These are phyloP conservation scores for Neurospora sp. DNA, from an alignment of 495 filamentous ascomycete genomes.

Conservation along the genomic window DNA sequence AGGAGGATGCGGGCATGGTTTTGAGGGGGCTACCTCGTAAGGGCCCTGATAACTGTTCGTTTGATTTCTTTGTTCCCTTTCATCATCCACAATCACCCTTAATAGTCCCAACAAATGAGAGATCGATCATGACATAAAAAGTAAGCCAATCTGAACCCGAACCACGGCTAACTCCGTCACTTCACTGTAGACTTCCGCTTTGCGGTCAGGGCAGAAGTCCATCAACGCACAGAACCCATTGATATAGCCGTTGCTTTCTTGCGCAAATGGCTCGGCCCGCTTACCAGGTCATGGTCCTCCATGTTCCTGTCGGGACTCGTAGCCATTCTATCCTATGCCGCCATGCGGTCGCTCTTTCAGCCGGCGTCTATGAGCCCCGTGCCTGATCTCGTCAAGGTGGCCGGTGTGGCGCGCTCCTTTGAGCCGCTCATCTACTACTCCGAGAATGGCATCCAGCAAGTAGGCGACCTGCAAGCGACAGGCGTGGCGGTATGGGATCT, in stretches of 20 bases:
- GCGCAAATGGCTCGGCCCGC: slow-evolving; percentile 41
- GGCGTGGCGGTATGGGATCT: slow-evolving; percentile 88
- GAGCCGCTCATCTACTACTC: slow-evolving; percentile 89
- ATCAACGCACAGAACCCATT: slow-evolving; percentile 76
- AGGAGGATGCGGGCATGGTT: slow-evolving; percentile 1
- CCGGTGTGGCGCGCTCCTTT: slow-evolving; percentile 75
- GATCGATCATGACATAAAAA: background rate
- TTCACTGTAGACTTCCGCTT: slow-evolving; percentile 66
- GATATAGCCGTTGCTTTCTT: slow-evolving; percentile 60
- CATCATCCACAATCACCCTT: background rate
- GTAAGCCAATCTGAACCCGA: background rate
- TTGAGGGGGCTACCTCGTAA: slow-evolving; percentile 8
- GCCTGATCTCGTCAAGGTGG: slow-evolving; percentile 83
- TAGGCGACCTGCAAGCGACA: slow-evolving; percentile 76
- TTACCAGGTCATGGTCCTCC: slow-evolving; percentile 58
- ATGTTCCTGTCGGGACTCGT: slow-evolving; percentile 45
- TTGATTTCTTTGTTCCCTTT: slow-evolving; percentile 8
- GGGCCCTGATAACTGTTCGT: slow-evolving; percentile 28
- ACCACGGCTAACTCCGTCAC: slow-evolving; percentile 16
- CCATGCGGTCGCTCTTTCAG: slow-evolving; percentile 55
- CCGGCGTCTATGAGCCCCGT: slow-evolving; percentile 57
- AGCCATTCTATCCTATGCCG: slow-evolving; percentile 45
- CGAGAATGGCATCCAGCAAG: slow-evolving; percentile 74
- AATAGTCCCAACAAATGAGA: background rate
- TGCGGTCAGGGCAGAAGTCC: slow-evolving; percentile 72